Evolutionary conservation across 495 filamentous ascomycete species (phyloP), one percentile per base, ranked within the genome.

Genomic region (Aspergillus sclerotioniger): DNA sequence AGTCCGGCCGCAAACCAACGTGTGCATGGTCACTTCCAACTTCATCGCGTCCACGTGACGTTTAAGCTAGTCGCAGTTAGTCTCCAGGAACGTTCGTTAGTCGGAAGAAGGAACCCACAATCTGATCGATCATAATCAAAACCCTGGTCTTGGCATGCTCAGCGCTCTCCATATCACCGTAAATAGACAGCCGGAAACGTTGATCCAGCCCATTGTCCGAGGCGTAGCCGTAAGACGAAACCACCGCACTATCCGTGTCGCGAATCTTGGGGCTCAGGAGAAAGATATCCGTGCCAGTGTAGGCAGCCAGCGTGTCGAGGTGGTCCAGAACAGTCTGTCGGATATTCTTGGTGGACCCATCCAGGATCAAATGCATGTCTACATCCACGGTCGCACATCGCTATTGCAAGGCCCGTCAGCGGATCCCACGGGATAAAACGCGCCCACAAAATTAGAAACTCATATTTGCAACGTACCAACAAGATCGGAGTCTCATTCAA

Each of bases 61-160:
- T 76, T 90, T 88, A 51, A 96, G 86, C 92, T 96, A 72, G 49
- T 59, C 19, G 45, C 13, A 49, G 66, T 82, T 70, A 79, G 72
- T 59, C 49, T 54, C 33, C 12, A 39, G 13, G 12, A 25, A 51
- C 48, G 21, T 19, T 25, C 17, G 35, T 25, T 17, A 25, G 20
- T 9, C 31, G n/a, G 15, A 9, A 31, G 21, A 33, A 51, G 53
- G 25, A 25, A 77, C 90, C 64, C 83, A 98, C 92, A 76, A 98
- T 85, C 78, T 92, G 88, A 69, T 98, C 94, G 67, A 98, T 97
- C 80, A 97, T 91, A 74, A 98, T 93, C 67, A 98, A 81, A 31
- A 97, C 85, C 58, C 93, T 81, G 1, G 92, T 96, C 82, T 98
- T 98, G 57, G 95, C 95, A 75, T 97, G 91, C 74, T 98, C 94